These are phyloP conservation scores for Metarhizium sp. DNA, from an alignment of 2,329 filamentous ascomycete genomes.

Conservation along the genomic window DNA sequence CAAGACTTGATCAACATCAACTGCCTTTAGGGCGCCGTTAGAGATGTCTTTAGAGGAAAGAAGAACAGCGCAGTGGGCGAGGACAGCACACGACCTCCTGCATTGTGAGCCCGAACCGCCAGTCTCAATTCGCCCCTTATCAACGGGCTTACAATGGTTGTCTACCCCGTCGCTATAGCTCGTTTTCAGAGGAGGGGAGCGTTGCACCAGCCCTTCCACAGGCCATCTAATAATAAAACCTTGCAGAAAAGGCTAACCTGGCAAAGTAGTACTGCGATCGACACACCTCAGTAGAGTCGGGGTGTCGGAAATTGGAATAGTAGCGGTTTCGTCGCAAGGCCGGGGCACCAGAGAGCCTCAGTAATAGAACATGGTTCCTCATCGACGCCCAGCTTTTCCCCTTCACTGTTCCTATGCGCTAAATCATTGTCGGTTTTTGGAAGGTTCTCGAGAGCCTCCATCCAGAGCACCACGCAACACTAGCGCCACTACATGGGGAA, in stretches of 20 bases:
- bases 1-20: not conserved
- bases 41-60: too few species aligned
- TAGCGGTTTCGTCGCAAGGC: not conserved
- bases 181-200: not conserved
- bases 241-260: not conserved
- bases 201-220: not conserved
- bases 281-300: not conserved
- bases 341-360: not conserved
- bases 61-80: not conserved
- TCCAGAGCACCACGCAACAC: not conserved
- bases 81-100: not conserved
- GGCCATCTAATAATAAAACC: slow-evolving; percentile 1
- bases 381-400: not conserved
- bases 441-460: not conserved
- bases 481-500: not conserved
- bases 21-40: too few species aligned
- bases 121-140: not conserved
- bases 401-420: not conserved
- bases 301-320: not conserved
- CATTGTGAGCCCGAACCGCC: not conserved
- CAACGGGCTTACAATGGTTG: not conserved
- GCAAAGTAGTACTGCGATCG: not conserved
- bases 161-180: not conserved
- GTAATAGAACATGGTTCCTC: not conserved
- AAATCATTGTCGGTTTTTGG: not conserved